Percentiles rank a stretch among this genome's conserved stretches.
These are phyloP conservation scores for Paxillus ammoniavirescens DNA, from an alignment of 768 basidiomycete genomes.

Conservation along the genomic window DNA sequence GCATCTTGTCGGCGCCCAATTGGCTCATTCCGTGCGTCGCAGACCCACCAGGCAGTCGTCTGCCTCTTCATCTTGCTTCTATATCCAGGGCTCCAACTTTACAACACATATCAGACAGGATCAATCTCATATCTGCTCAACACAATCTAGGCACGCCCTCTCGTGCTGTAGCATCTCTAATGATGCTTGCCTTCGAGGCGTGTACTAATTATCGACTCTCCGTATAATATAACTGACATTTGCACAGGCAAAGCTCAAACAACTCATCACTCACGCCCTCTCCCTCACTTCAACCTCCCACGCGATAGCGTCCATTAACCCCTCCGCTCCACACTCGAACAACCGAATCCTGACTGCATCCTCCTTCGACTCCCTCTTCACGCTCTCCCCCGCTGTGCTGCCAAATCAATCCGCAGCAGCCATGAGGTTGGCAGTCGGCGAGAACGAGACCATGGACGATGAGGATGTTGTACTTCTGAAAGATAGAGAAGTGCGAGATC, in stretches of 20 bases:
- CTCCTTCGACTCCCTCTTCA: conserved; percentile 77
- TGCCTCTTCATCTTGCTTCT: conserved; percentile 72
- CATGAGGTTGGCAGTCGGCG: conserved; percentile 61
- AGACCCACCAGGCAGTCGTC: conserved; percentile 72
- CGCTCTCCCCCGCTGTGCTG: conserved; percentile 71
- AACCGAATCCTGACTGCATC: conserved; percentile 56
- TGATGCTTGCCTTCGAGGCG: conserved; percentile 80
- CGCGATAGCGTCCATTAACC: conserved; percentile 72
- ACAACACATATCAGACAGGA: conserved; percentile 75
- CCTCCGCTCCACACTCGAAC: conserved; percentile 44
- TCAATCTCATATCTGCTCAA: conserved; percentile 80
- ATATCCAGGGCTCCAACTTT: conserved; percentile 69
- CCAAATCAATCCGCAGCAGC: conserved; percentile 79
- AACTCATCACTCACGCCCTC: conserved; percentile 77
- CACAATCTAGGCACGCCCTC: conserved; percentile 63
- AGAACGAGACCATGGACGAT: conserved; percentile 44
- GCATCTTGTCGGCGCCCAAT: not conserved
- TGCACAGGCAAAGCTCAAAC: conserved; percentile 73
- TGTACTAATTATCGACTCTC: conserved; percentile 6
- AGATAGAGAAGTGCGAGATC: conserved; percentile 64
- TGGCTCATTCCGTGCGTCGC: not conserved
- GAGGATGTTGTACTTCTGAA: conserved; percentile 53
- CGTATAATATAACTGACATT: not conserved
- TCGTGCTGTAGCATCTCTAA: conserved; percentile 61
- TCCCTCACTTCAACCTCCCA: conserved; percentile 75